phyloP scores from a whole-genome alignment of 1,284 basidiomycete species.

The Afroboletus lepidellus region DNA sequence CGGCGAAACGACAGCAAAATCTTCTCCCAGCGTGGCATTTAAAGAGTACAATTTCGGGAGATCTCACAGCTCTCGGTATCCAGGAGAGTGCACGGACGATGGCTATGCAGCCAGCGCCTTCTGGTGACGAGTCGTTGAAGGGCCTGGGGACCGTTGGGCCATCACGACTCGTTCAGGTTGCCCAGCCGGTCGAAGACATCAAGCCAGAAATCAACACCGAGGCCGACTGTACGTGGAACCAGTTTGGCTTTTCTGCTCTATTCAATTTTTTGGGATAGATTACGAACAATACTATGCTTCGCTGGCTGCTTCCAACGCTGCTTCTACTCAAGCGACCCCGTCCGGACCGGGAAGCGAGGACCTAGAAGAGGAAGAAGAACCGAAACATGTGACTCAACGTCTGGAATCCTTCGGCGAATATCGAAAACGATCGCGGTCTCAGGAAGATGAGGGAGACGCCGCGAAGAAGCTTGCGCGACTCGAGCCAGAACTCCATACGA shows the following conservation, averaged over 20 bases:
- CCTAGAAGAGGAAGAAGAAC: slow-evolving; percentile 64
- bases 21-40: slow-evolving; percentile 91
- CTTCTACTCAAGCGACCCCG: slow-evolving; percentile 59
- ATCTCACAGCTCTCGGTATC: slow-evolving; percentile 84
- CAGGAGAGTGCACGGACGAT: slow-evolving; percentile 57
- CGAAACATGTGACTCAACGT: slow-evolving; percentile 61
- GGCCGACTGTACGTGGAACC: slow-evolving; percentile 54
- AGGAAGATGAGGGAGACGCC: slow-evolving; percentile 50
- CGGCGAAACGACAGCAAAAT: slow-evolving; percentile 85
- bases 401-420: slow-evolving; percentile 67
- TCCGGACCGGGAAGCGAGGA: slow-evolving; percentile 49
- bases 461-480: slow-evolving; percentile 49
- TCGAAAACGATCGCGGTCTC: slow-evolving; percentile 67
- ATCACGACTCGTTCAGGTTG: slow-evolving; percentile 31
- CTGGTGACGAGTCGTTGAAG: slow-evolving; percentile 67
- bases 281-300: slow-evolving; percentile 80
- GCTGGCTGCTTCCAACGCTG: slow-evolving; percentile 59
- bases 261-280: slow-evolving; percentile 41
- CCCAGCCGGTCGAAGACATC: slow-evolving; percentile 40
- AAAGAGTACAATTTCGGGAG: slow-evolving; percentile 91
- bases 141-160: slow-evolving; percentile 58
- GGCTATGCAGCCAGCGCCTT: slow-evolving; percentile 36
- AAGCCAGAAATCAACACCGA: slow-evolving; percentile 60
- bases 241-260: background rate
- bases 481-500: slow-evolving; percentile 24